A percentile compares a stretch with the other conserved stretches of the same genome.
These are phyloP conservation scores for Phlebiopsis flavidoalba DNA, from an alignment of 768 basidiomycete genomes.

Conservation along the genomic window DNA sequence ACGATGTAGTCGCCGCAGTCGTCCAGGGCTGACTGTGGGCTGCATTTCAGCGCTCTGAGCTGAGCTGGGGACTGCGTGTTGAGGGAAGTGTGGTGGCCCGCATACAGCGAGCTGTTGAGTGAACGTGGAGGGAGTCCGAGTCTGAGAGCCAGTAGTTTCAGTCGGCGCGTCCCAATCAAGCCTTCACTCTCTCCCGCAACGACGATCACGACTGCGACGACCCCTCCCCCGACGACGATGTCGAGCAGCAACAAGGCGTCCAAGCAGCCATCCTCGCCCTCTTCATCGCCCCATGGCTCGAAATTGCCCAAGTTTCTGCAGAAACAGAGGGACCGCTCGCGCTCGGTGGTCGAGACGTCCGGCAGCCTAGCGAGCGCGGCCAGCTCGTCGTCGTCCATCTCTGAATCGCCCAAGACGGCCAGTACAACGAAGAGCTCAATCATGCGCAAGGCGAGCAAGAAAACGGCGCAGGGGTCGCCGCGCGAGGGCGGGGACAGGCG, in stretches of 20 bases:
- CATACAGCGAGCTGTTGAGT: neutral
- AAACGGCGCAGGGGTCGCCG: constrained; percentile 12
- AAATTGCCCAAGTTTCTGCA: constrained; percentile 68
- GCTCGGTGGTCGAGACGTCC: constrained; percentile 40
- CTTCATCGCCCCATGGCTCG: constrained; percentile 35
- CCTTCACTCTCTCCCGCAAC: constrained; percentile 1
- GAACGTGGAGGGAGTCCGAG: neutral
- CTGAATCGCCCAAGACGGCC: constrained; percentile 20
- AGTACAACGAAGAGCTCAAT: constrained; percentile 2
- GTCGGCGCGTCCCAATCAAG: constrained; percentile 5
- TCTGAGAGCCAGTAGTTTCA: neutral
- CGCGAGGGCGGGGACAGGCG: constrained; percentile 17
- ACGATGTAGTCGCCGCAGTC: neutral
- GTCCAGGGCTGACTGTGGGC: neutral
- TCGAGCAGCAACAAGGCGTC: constrained; percentile 34
- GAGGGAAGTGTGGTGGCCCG: neutral
- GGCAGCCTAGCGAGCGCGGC: constrained; percentile 32
- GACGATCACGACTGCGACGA: constrained; percentile 21
- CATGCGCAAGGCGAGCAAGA: constrained; percentile 10
- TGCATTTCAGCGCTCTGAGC: neutral
- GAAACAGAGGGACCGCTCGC: constrained; percentile 61
- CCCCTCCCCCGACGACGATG: constrained; percentile 35
- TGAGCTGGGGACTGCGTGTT: neutral
- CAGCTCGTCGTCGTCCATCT: constrained; percentile 39
- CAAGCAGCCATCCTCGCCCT: constrained; percentile 40